A percentile compares a stretch with the other conserved stretches of the same genome.
Conservation (phyloP, 2,329 filamentous ascomycete species). For the Aspergillus ibericus region DNA sequence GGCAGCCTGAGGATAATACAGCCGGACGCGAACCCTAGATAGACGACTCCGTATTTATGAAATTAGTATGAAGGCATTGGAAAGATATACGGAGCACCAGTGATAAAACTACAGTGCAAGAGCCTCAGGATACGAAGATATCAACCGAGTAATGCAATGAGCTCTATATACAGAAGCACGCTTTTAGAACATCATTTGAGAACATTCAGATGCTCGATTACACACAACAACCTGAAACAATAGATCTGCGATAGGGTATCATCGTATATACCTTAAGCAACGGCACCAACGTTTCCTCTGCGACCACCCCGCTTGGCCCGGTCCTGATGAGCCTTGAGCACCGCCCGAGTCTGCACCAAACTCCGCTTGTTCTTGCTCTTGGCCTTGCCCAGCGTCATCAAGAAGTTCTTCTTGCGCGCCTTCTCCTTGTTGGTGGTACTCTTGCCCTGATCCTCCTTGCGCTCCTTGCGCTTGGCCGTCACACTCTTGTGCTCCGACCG, state of each 20-base stretch:
- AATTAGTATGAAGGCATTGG: no score
- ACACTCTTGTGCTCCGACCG: conserved; percentile 81
- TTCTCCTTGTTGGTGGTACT: conserved; percentile 98
- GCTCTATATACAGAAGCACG: conserved; percentile 1
- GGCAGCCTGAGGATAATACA: no score
- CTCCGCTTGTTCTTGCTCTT: conserved; percentile 94
- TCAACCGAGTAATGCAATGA: neutral
- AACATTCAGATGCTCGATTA: conserved; percentile 7
- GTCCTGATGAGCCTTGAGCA: conserved; percentile 77
- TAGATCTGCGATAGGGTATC: neutral
- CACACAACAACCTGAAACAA: neutral
- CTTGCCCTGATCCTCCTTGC: conserved; percentile 88
- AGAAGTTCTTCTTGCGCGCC: conserved; percentile 93
- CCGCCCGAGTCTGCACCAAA: conserved; percentile 78
- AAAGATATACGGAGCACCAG: neutral
- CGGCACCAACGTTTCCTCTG: conserved; percentile 63
- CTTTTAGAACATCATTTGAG: conserved; percentile 14
- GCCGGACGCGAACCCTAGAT: no score
- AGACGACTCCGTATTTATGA: no score
- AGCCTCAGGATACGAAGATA: neutral
- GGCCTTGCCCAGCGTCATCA: conserved; percentile 97
- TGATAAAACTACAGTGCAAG: neutral
- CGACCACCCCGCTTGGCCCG: conserved; percentile 81
- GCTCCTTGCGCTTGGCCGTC: conserved; percentile 77
- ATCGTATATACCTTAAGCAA: conserved; percentile 1